Percentiles rank a stretch among this genome's conserved stretches.
These are phyloP conservation scores for Macrophomina phaseolina DNA, from an alignment of 2,329 filamentous ascomycete genomes.

Conservation along the genomic window DNA sequence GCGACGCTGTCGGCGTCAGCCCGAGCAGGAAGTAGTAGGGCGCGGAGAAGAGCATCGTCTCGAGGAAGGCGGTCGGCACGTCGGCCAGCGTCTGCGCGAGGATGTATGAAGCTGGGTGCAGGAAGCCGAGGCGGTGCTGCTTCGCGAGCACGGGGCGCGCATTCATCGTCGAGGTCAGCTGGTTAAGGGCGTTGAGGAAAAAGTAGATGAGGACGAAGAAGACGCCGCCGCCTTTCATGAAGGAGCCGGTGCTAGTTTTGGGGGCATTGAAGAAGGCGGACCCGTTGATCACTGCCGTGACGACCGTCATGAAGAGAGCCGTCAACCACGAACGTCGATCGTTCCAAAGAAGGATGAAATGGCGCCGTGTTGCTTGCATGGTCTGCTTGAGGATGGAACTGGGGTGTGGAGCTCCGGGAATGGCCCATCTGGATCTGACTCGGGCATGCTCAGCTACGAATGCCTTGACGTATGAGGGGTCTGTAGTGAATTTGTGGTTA, in stretches of 20 bases:
- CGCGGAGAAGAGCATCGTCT: slow-evolving; percentile 64
- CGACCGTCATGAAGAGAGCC: slow-evolving; percentile 58
- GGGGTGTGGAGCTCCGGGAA: slow-evolving; percentile 30
- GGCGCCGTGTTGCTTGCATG: slow-evolving; percentile 44
- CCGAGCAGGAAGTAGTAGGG: slow-evolving; percentile 69
- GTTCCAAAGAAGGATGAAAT: slow-evolving; percentile 34
- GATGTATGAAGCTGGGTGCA: slow-evolving; percentile 65
- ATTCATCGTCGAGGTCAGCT: slow-evolving; percentile 64
- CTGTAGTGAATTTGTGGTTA: neutral
- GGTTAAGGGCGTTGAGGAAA: slow-evolving; percentile 63
- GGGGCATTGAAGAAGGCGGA: slow-evolving; percentile 64
- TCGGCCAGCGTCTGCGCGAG: slow-evolving; percentile 64
- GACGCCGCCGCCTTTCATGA: slow-evolving; percentile 60
- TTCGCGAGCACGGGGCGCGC: slow-evolving; percentile 70
- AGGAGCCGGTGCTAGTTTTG: slow-evolving; percentile 58
- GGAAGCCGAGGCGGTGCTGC: slow-evolving; percentile 73
- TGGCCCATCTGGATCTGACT: slow-evolving; percentile 47
- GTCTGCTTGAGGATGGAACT: slow-evolving; percentile 43
- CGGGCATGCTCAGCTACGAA: slow-evolving; percentile 44
- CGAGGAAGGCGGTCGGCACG: slow-evolving; percentile 62
- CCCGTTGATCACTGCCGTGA: slow-evolving; percentile 54
- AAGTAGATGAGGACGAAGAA: slow-evolving; percentile 70
- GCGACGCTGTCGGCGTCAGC: slow-evolving; percentile 60
- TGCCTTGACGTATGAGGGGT: slow-evolving; percentile 40
- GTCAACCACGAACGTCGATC: neutral